A percentile compares a stretch with the other conserved stretches of the same genome.
Evolutionary conservation across 805 yeast species (phyloP).

Genomic region (Metschnikowia shivogae): DNA sequence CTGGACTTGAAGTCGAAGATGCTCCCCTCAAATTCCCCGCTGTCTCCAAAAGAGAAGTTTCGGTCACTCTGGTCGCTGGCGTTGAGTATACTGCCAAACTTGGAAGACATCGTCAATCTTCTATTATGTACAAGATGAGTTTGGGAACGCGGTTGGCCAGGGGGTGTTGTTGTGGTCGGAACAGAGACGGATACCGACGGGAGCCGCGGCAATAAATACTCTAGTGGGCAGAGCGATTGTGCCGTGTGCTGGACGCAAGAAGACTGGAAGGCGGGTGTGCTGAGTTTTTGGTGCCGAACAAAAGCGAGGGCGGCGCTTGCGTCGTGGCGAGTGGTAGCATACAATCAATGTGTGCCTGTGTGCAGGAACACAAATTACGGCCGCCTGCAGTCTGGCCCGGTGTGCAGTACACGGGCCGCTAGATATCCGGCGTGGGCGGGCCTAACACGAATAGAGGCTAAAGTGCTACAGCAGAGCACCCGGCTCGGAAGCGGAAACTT

Average conservation of each 20-base stretch:
- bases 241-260: not conserved
- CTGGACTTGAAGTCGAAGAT: slow-evolving; percentile 48
- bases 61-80: slow-evolving; percentile 39
- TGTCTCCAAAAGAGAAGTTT: slow-evolving; percentile 40
- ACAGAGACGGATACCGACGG: not conserved
- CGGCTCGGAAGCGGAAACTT: too few species aligned
- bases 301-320: slow-evolving; percentile 3
- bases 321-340: not conserved
- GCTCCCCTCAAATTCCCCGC: slow-evolving; percentile 40
- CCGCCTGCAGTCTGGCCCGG: too few species aligned
- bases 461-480: too few species aligned
- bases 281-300: slow-evolving; percentile 3
- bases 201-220: not conserved
- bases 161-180: not conserved
- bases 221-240: not conserved
- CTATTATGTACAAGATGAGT: slow-evolving; percentile 21
- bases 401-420: too few species aligned
- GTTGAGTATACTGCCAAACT: slow-evolving; percentile 32
- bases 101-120: slow-evolving; percentile 15
- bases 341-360: not conserved
- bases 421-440: too few species aligned
- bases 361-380: not conserved
- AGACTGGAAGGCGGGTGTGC: not conserved
- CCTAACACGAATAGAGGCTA: too few species aligned
- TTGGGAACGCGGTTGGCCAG: not conserved